Evolutionary conservation across 345 rosid genomes (phyloP).

Genomic region (Raphanus raphanistrum): DNA sequence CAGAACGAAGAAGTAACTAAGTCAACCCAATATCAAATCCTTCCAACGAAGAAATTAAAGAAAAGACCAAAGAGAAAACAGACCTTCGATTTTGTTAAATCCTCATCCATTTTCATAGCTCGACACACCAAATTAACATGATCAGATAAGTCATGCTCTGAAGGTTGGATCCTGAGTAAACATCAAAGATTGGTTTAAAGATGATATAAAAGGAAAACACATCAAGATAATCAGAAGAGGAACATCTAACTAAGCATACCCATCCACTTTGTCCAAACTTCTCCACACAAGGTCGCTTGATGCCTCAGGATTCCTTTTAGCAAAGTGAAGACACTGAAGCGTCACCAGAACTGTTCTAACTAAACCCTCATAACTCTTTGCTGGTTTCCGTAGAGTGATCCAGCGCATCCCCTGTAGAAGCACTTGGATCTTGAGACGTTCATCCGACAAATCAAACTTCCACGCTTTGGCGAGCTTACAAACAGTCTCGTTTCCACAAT

Average conservation of each 20-base stretch:
- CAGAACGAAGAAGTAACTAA: background rate
- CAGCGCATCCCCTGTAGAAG: constrained; percentile 18
- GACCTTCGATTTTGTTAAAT: constrained; percentile 56
- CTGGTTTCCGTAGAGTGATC: constrained; percentile 7
- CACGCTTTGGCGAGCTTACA: constrained; percentile 21
- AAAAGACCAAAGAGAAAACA: constrained; percentile 27
- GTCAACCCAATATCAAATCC: background rate
- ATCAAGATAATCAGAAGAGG: background rate
- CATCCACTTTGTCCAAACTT: background rate
- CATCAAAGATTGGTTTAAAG: background rate
- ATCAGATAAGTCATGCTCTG: constrained; percentile 49
- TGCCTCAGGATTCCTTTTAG: constrained; percentile 9
- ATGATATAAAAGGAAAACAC: background rate
- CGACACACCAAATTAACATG: constrained; percentile 48
- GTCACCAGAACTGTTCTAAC: constrained; percentile 3
- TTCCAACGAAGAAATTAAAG: background rate
- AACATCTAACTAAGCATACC: constrained; percentile 19
- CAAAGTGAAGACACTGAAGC: constrained; percentile 25
- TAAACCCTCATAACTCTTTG: constrained; percentile 24
- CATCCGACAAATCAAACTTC: constrained; percentile 23
- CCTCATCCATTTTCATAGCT: constrained; percentile 52
- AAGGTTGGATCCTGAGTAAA: constrained; percentile 44
- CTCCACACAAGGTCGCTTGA: constrained; percentile 6
- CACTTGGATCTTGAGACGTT: constrained; percentile 10
- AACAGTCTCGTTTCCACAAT: background rate